Base-by-base conservation (phyloP, 345 rosid genomes). In the Dipteronia sinensis region DNA sequence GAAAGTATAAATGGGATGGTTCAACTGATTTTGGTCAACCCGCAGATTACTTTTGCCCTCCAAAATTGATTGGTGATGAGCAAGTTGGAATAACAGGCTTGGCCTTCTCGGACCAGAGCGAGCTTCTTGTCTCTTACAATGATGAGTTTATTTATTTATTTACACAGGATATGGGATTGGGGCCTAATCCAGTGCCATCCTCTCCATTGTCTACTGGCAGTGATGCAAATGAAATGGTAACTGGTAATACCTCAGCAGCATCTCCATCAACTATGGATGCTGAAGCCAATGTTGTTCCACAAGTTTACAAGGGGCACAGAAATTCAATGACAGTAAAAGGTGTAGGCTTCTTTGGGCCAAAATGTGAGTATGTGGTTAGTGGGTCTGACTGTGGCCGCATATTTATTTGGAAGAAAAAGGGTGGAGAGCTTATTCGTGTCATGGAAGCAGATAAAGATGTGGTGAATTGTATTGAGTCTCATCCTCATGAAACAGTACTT, bases 341-440 rank as follows among this genome's bases (percentile, higher is more conserved):
- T 67, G 98, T 94, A 58, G 90, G 79, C 78, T 96, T 94, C 77
- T 91, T 87, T 69, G 99, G 99, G 78, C 98, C 99, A 10, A 72
- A 82, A 78, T 90, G 90, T 49, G 97, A 96, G 74, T 96, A 92
- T 83, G 99, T 96, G 82, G 89, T 87, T 77, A 96, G 98, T 27
- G 99, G 99, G 19, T 96, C 99, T 46, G 98, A 96, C 80, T 96
- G 99, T 84, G 99, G 99, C 34, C 86, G 93, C 69, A 88, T 93
- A 74, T 96, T 96, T 83, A 89, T 94, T 40, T 96, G 99, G 99
- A 91, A 82, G 89, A 96, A 90, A 77, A 91, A 86, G 77, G 86
- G 84, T 17, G 97, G 98, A 71, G 86, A 90, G 84, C 94, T 92
- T 55, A 65, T 94, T 66, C 94, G 92, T 79, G 92, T 89, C 62